A percentile compares a stretch with the other conserved stretches of the same genome.
Evolutionary conservation across 2,329 filamentous ascomycete genomes (phyloP).

Genomic region (Arthroderma uncinatum): DNA sequence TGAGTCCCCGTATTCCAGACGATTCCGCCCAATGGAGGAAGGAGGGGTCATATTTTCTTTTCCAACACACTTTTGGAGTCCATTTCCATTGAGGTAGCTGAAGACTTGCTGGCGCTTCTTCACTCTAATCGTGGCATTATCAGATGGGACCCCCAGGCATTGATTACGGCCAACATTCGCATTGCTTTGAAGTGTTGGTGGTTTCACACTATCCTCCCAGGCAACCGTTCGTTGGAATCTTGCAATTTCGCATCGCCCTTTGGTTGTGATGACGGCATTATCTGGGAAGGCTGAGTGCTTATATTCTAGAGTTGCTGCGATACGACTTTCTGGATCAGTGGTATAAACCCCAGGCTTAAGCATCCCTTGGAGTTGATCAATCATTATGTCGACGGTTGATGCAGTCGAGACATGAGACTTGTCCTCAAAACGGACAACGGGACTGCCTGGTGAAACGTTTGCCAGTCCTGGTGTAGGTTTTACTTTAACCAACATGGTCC

Average conservation of each 20-base stretch:
- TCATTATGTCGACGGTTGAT: constrained; percentile 18
- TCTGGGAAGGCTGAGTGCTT: constrained; percentile 23
- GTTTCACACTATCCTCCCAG: neutral
- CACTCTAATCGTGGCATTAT: neutral
- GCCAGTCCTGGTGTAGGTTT: constrained; percentile 7
- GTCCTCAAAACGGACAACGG: neutral
- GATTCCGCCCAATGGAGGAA: neutral
- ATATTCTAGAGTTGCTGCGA: constrained; percentile 23
- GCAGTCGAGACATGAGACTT: neutral
- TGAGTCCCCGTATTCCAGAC: neutral
- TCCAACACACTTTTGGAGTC: neutral
- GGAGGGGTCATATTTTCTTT: neutral
- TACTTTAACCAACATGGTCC: constrained; percentile 22
- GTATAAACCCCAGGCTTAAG: constrained; percentile 16
- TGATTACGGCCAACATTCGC: neutral
- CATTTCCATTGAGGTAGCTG: neutral
- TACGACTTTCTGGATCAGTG: constrained; percentile 16
- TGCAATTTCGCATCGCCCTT: constrained; percentile 19
- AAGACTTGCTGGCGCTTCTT: neutral
- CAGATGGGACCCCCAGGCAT: neutral
- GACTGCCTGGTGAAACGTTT: constrained; percentile 3
- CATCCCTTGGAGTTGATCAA: constrained; percentile 23
- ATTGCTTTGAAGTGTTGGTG: neutral
- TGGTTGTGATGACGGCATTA: constrained; percentile 17
- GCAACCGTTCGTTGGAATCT: constrained; percentile 4